These are phyloP conservation scores for Globisporangium paddicum DNA, from an alignment of 352 stramenopile genomes.

Conservation along the genomic window DNA sequence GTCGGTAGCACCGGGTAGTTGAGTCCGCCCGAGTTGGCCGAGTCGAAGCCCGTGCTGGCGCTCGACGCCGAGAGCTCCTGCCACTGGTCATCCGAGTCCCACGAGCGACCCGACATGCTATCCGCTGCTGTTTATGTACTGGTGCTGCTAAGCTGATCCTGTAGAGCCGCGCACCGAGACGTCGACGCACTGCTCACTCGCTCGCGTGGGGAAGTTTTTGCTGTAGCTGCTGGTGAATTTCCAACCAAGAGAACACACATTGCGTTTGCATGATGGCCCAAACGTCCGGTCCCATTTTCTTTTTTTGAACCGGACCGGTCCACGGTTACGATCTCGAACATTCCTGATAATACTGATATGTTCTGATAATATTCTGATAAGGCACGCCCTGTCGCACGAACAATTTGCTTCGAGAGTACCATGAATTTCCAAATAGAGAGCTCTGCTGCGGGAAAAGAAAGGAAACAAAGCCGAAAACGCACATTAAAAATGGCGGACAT, in stretches of 20 bases:
- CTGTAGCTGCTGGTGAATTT: neutral
- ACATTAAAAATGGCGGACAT: neutral
- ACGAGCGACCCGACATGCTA: constrained; percentile 47
- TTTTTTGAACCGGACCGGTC: neutral
- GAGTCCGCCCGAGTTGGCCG: constrained; percentile 34
- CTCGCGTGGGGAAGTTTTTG: neutral
- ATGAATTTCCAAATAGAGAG: too few species aligned
- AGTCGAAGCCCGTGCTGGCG: constrained; percentile 31
- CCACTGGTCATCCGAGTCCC: constrained; percentile 75
- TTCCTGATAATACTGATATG: too few species aligned
- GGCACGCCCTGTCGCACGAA: too few species aligned
- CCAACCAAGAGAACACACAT: constrained; percentile 2
- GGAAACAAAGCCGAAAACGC: neutral
- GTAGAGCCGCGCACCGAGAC: neutral
- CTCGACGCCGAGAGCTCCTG: constrained; percentile 50
- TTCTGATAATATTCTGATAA: too few species aligned
- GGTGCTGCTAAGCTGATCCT: constrained; percentile 5
- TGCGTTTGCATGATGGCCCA: neutral
- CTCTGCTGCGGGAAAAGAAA: too few species aligned
- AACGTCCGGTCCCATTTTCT: neutral
- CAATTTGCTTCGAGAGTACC: too few species aligned
- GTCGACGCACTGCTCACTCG: neutral
- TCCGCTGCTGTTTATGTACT: constrained; percentile 5
- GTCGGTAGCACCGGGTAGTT: constrained; percentile 71
- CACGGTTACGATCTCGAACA: too few species aligned